Percentiles rank a stretch among this genome's conserved stretches.
These are phyloP conservation scores for Penicillium brasilianum DNA, from an alignment of 2,329 filamentous ascomycete genomes.

Conservation along the genomic window DNA sequence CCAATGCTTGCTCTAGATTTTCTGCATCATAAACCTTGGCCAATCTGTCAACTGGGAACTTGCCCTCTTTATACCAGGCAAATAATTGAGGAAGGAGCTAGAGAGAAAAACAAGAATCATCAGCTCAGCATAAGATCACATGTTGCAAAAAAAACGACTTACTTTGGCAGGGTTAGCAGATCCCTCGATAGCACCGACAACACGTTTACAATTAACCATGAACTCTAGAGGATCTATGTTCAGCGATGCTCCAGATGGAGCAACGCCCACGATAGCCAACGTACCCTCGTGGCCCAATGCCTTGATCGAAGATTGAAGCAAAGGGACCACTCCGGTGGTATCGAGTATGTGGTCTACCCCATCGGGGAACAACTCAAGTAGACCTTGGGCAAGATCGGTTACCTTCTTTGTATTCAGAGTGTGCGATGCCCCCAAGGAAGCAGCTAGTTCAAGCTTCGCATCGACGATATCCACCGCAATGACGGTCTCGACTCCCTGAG, in stretches of 20 bases:
- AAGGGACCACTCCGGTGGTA: constrained; percentile 36
- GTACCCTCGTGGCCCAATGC: constrained; percentile 39
- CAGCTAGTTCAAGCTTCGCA: constrained; percentile 50
- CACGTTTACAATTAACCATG: constrained; percentile 37
- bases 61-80: constrained; percentile 38
- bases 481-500: constrained; percentile 34
- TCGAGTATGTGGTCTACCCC: constrained; percentile 40
- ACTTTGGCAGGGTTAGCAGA: constrained; percentile 34
- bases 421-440: constrained; percentile 52
- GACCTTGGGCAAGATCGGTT: constrained; percentile 33
- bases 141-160: background rate
- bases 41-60: constrained; percentile 43
- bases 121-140: background rate
- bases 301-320: constrained; percentile 39
- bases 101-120: background rate
- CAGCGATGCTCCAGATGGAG: constrained; percentile 34
- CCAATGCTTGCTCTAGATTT: constrained; percentile 21
- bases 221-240: constrained; percentile 33
- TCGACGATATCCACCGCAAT: constrained; percentile 55
- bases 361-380: constrained; percentile 35
- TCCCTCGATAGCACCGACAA: constrained; percentile 43
- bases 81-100: constrained; percentile 43
- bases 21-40: constrained; percentile 33
- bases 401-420: constrained; percentile 42
- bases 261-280: constrained; percentile 42